Conservation (phyloP, 2,329 filamentous ascomycete species). For the Colletotrichum neosansevieriae region DNA sequence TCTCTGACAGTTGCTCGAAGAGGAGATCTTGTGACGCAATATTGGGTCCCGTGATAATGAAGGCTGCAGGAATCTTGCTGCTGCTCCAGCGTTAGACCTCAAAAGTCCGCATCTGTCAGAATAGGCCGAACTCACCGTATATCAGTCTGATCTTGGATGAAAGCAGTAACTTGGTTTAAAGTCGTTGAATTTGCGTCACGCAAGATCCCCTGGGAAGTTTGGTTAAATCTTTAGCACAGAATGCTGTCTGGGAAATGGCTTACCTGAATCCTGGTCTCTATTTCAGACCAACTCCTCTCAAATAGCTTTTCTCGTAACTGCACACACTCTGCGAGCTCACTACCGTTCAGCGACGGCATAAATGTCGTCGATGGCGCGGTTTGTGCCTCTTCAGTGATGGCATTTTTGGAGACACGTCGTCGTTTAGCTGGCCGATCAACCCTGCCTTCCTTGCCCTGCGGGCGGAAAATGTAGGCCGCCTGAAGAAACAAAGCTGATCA, state of each 20-base stretch:
- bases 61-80: conserved; percentile 73
- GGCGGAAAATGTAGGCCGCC: conserved; percentile 73
- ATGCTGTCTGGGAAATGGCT: conserved; percentile 40
- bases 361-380: conserved; percentile 52
- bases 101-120: neutral
- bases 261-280: conserved; percentile 74
- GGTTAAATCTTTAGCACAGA: neutral
- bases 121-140: conserved; percentile 42
- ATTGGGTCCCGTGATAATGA: conserved; percentile 83
- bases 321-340: conserved; percentile 62
- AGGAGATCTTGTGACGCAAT: conserved; percentile 80
- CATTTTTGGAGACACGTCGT: conserved; percentile 63
- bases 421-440: conserved; percentile 65
- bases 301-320: conserved; percentile 70
- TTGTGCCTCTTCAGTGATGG: conserved; percentile 35
- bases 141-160: conserved; percentile 58
- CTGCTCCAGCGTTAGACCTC: conserved; percentile 43
- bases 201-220: conserved; percentile 61
- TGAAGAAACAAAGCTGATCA: conserved; percentile 47
- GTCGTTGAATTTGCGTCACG: conserved; percentile 72
- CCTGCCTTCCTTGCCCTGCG: conserved; percentile 53
- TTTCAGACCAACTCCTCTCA: conserved; percentile 71
- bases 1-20: conserved; percentile 76
- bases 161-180: conserved; percentile 67
- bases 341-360: conserved; percentile 65